Base-by-base conservation (phyloP, 148 eudicot genomes). In the Amaranthus palmeri region DNA sequence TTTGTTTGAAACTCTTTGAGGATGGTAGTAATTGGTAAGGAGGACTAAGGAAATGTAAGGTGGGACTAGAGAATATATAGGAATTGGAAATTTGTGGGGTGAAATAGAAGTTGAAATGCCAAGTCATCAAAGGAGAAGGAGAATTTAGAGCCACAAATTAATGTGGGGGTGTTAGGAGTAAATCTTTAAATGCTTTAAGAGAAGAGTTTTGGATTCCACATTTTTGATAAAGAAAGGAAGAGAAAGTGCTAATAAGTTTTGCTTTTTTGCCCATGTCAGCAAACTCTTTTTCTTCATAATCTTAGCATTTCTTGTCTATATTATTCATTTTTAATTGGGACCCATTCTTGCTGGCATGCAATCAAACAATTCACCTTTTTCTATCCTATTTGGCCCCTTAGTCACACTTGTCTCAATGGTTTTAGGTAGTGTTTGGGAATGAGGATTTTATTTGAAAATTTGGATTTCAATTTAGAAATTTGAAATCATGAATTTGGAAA, bases 101-200 rank as follows among this genome's bases (percentile, higher is more conserved):
- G 48, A 42, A 60, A 10, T 45, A 72, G 76, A 72, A 65, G 73
- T 53, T 25, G 74, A 64, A 72, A 73, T 84, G 88, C 86, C 91
- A 85, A 82, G 84, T 84, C 84, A 87, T 76, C 76, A 70, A 66
- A 59, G 15, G 63, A 67, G 47, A 73, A 72, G 72, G 46, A 69
- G 70, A 40, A 81, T 69, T 84, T 15, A 75, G 73, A 89, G 91
- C 95, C 95, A 89, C 88, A 85, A 87, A 71, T 87, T 13, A 76
- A 52, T 81, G 84, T 85, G 89, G 85, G 75, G 62, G 67, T 56
- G 82, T 74, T 74, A 69, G 51, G 58, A 68, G 44, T 54, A 72
- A 72, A 79, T 80, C 80, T 70, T 85, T 61, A 68, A 78, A 67
- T 72, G 72, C 53, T 71, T 70, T 72, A 65, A 50, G 75, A 65